Evolutionary conservation across 371 early-diverging fungal genomes (phyloP), one percentile per base, ranked within the genome.

Genomic region (Dinochytrium kinnereticum): DNA sequence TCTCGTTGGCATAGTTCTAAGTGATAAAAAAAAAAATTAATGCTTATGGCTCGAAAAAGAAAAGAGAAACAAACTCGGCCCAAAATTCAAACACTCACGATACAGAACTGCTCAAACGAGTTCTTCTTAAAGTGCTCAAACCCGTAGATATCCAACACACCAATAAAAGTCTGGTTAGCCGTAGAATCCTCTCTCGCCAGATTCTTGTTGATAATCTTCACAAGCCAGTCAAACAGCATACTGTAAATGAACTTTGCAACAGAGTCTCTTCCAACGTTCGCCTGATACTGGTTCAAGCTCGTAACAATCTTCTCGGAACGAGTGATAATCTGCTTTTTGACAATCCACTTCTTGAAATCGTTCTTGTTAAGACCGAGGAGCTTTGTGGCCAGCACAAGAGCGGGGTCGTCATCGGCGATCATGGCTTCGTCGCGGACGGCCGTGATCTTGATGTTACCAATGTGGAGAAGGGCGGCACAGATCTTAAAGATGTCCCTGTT

Each of bases 171-270:
- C 26, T 74, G 66, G 30, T 66, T 44, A 7, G 64, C 36, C 19
- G 17, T 49, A 26, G 71, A 21, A 13, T 87, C 90, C 21, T 89
- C 89, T 50, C 88, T 86, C n/a, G 88, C 86, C 49, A 97, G 82
- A 78, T 92, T 92, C 33, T 85, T 84, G 81, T 97, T 97, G 79
- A 96, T 90, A 19, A 91, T 84, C 70, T 87, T 87, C 57, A 98
- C 95, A 19, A 97, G 81, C 95, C 96, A 97, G 78, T 96, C 96
- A 74, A 98, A 98, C 70, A 98, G 85, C 72, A 90, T 90, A 10
- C 93, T 90, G 83, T 98, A 98, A 70, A 98, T 88, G 78, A 91
- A 96, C 81, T 97, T 97, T 36, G 98, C 96, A 1, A 97, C 92
- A 5, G 96, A 94, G 73, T 98, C 98, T 28, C 95, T 84, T 40